Percentiles rank a stretch among this genome's conserved stretches.
Evolutionary conservation across 1,139 yeast species (phyloP).

Genomic region (Scheffersomyces parashehatae): DNA sequence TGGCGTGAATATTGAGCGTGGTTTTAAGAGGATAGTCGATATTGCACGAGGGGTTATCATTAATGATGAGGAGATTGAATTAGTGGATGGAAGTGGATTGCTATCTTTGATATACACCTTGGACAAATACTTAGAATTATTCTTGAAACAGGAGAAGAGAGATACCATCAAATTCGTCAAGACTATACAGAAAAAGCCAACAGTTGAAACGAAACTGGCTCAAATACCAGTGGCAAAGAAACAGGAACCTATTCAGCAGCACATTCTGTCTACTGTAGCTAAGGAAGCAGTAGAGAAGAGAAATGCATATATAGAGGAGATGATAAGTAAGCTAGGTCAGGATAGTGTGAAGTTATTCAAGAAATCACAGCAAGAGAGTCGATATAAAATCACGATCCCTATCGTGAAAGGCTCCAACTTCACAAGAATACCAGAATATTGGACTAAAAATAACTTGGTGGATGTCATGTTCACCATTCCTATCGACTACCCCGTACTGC

Average conservation of each 20-base stretch:
- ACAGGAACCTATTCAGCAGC: neutral
- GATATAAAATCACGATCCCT: slow-evolving; percentile 25
- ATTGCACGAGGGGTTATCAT: slow-evolving; percentile 26
- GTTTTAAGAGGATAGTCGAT: slow-evolving; percentile 54
- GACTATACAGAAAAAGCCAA: slow-evolving; percentile 8
- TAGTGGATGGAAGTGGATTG: slow-evolving; percentile 51
- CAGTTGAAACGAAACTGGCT: neutral
- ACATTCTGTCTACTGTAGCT: slow-evolving; percentile 1
- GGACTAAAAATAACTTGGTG: slow-evolving; percentile 12
- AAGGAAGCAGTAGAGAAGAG: slow-evolving; percentile 14
- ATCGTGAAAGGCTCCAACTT: slow-evolving; percentile 7
- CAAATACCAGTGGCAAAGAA: neutral
- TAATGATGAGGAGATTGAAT: slow-evolving; percentile 27
- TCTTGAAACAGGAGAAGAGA: slow-evolving; percentile 58
- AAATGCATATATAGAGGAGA: slow-evolving; percentile 19
- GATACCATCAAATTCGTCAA: slow-evolving; percentile 50
- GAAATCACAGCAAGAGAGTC: slow-evolving; percentile 17
- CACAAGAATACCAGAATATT: slow-evolving; percentile 12
- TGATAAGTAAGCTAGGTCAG: slow-evolving; percentile 23
- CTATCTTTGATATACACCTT: slow-evolving; percentile 55
- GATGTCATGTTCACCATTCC: slow-evolving; percentile 20
- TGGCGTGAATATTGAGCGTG: slow-evolving; percentile 65
- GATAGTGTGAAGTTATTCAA: slow-evolving; percentile 26
- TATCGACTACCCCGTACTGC: slow-evolving; percentile 13
- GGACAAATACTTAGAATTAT: slow-evolving; percentile 58